A percentile compares a stretch with the other conserved stretches of the same genome.
These are phyloP conservation scores for Gleditsia sinensis DNA, from an alignment of 306 rosid species.

Conservation along the genomic window DNA sequence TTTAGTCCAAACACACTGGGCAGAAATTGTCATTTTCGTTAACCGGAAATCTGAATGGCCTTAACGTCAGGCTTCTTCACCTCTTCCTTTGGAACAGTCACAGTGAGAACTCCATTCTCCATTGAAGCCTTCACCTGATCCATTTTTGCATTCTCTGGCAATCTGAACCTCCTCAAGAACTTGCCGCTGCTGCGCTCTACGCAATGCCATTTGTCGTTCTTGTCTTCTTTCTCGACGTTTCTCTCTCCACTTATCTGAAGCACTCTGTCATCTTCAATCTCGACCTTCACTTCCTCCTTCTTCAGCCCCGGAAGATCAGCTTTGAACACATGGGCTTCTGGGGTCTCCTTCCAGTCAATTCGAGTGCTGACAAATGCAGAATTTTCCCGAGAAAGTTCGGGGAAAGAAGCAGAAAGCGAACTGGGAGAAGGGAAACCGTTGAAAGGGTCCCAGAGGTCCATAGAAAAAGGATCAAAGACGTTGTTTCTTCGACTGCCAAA, in stretches of 20 bases:
- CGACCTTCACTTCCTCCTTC: constrained; percentile 48
- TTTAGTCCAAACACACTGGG: not conserved
- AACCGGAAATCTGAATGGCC: constrained; percentile 39
- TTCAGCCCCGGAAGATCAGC: constrained; percentile 44
- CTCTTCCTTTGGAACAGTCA: constrained; percentile 41
- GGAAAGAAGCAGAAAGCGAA: constrained; percentile 29
- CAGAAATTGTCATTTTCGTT: not conserved
- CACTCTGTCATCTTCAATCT: constrained; percentile 42
- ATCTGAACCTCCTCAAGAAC: constrained; percentile 38
- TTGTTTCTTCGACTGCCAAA: constrained; percentile 41
- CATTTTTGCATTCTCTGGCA: constrained; percentile 38
- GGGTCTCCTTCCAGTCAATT: constrained; percentile 49
- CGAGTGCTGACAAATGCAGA: constrained; percentile 36
- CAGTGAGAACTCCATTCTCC: constrained; percentile 52
- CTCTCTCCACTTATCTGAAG: constrained; percentile 49
- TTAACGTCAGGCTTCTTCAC: constrained; percentile 36
- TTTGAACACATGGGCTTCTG: constrained; percentile 48
- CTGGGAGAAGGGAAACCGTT: constrained; percentile 24
- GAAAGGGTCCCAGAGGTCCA: constrained; percentile 43
- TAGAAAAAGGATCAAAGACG: constrained; percentile 37
- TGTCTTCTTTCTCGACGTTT: constrained; percentile 44
- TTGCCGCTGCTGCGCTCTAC: constrained; percentile 47
- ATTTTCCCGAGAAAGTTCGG: constrained; percentile 29
- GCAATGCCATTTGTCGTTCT: constrained; percentile 40
- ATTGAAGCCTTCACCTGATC: constrained; percentile 39